These are phyloP conservation scores for Nemania abortiva DNA, from an alignment of 2,329 filamentous ascomycete species.

Conservation along the genomic window DNA sequence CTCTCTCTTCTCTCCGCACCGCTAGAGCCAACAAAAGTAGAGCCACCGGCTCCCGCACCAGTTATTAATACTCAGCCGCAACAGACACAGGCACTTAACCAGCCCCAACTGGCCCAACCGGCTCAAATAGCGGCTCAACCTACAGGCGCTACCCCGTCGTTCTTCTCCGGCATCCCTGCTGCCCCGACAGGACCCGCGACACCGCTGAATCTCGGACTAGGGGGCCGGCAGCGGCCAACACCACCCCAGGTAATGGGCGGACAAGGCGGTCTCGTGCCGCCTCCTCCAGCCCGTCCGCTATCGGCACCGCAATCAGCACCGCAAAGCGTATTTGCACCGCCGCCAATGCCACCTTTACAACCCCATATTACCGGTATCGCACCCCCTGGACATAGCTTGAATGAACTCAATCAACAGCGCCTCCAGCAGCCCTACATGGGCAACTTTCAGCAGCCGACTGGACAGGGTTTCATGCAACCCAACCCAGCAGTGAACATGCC, in stretches of 20 bases:
- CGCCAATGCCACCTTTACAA: constrained; percentile 70
- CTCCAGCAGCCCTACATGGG: constrained; percentile 70
- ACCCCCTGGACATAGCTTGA: constrained; percentile 79
- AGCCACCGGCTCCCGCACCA: constrained; percentile 49
- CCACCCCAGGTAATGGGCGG: constrained; percentile 73
- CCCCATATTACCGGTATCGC: constrained; percentile 88
- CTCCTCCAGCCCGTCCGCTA: constrained; percentile 82
- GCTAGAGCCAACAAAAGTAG: constrained; percentile 63
- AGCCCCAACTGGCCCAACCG: constrained; percentile 42
- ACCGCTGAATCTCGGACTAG: constrained; percentile 59
- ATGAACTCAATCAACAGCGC: constrained; percentile 76
- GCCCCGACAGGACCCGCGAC: constrained; percentile 56
- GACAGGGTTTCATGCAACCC: constrained; percentile 56
- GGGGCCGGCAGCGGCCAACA: constrained; percentile 75
- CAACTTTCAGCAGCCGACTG: constrained; percentile 56
- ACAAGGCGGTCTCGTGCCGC: constrained; percentile 75
- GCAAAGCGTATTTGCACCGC: constrained; percentile 77
- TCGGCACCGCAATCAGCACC: constrained; percentile 89
- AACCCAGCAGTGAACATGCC: constrained; percentile 53
- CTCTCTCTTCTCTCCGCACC: constrained; percentile 66
- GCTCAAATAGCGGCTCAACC: constrained; percentile 57
- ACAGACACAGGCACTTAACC: constrained; percentile 51
- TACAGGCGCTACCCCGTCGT: constrained; percentile 68
- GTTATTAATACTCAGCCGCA: constrained; percentile 52
- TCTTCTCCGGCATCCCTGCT: constrained; percentile 63